Evolutionary conservation across 768 basidiomycete species (phyloP), one percentile per base, ranked within the genome.

Genomic region (Boletus huronensis): DNA sequence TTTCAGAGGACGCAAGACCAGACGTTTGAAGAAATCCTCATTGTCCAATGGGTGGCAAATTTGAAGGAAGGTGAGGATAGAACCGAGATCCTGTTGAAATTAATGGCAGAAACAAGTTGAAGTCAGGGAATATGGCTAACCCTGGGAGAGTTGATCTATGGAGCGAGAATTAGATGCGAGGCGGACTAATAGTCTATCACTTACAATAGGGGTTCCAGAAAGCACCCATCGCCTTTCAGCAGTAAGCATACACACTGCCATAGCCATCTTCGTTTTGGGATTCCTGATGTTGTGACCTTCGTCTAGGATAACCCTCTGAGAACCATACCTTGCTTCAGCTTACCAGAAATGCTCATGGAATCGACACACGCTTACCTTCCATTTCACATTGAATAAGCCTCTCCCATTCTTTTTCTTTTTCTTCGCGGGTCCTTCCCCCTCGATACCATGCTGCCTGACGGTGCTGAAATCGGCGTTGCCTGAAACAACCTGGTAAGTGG

Each of bases 241-340:
- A 17, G 72, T 70, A 23, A 93, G 73, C 17, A 69, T 81, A 53
- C 77, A 83, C 2, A 85, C 82, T 0, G 88, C 85, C 60, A 78
- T 75, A 9, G 90, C 79, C 81, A 89, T 90, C 74, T 93, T 91
- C 0, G 93, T 92, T 68, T 79, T 87, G 3, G 89, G 82, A 66
- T 96, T 97, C 48, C 92, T 83, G 58, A 97, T 87, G 25, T 66
- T 84, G 64, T 97, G 94, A 0, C 91, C 94, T 72, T 97, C 94
- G 59, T 97, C 94, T 5, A 95, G 74, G 21, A 96, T 82, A 39
- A 95, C 68, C 53, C 94, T 77, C 85, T 89, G 53, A 17, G 11
- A 46, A 16, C 8, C 14, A 54, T 1, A 7, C 6, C n/a, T 17
- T 42, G 36, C 6, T 23, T 50, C 2, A 56, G 52, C 41, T 23